These are phyloP conservation scores for Cynara cardunculus DNA, from an alignment of 129 eudicot genomes.

Conservation along the genomic window DNA sequence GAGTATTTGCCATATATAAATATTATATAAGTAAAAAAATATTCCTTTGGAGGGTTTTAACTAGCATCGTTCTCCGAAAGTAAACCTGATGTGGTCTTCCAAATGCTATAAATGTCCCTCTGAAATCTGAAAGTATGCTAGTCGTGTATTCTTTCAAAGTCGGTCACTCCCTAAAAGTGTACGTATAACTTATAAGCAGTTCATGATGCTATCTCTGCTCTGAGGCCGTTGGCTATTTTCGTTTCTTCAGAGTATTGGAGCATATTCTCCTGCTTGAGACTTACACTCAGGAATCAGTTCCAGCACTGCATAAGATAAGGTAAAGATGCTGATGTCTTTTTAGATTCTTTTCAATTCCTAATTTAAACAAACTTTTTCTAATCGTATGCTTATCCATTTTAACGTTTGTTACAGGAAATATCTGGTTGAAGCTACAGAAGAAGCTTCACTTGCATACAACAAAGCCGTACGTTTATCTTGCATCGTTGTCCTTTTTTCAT, in stretches of 20 bases:
- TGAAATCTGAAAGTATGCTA: too few relatives aligned
- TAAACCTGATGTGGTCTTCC: neutral
- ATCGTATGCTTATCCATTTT: neutral
- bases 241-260: conserved; percentile 75
- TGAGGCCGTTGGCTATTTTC: neutral
- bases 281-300: conserved; percentile 85
- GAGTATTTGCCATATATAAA: neutral
- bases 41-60: neutral
- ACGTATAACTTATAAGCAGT: neutral
- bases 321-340: conserved; percentile 10
- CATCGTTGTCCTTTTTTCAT: neutral
- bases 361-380: neutral
- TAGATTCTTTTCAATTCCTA: neutral
- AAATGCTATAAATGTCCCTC: neutral
- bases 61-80: neutral
- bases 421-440: conserved; percentile 94
- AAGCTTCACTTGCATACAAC: conserved; percentile 91
- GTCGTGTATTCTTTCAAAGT: neutral
- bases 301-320: conserved; percentile 95
- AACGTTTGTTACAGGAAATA: conserved; percentile 53
- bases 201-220: neutral
- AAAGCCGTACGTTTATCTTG: conserved; percentile 64
- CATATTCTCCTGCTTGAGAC: conserved; percentile 93
- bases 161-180: neutral
- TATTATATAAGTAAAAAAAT: too few relatives aligned